Conservation (phyloP, 192 early-diverging fungal genomes). For the Blastocladiella britannica region DNA sequence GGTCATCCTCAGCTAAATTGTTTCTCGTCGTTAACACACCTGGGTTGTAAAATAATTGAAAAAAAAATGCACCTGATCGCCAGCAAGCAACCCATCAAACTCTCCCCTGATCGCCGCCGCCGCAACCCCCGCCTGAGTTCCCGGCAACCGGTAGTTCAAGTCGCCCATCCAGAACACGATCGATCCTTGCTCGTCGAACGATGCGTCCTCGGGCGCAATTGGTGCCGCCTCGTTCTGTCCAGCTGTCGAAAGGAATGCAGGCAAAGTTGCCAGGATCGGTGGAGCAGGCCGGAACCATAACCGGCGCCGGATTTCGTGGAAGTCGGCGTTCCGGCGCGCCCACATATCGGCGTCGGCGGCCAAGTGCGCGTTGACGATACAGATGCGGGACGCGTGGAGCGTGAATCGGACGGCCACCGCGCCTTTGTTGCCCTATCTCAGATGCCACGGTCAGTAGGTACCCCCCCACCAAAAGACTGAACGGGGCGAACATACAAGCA, state of each 20-base stretch:
- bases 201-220: slow-evolving; percentile 43
- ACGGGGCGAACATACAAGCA: not conserved
- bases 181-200: not conserved
- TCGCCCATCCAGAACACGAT: slow-evolving; percentile 70
- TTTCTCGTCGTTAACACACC: no score
- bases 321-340: slow-evolving; percentile 77
- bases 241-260: not conserved
- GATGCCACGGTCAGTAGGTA: not conserved
- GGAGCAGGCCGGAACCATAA: slow-evolving; percentile 26
- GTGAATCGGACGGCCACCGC: slow-evolving; percentile 61
- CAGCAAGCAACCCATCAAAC: slow-evolving; percentile 37
- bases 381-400: slow-evolving; percentile 55
- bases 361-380: slow-evolving; percentile 77
- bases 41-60: not conserved
- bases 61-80: slow-evolving; percentile 47
- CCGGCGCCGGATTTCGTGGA: slow-evolving; percentile 55
- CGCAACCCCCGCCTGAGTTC: slow-evolving; percentile 41
- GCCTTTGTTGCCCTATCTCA: slow-evolving; percentile 85
- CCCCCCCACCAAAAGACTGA: not conserved
- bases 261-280: not conserved
- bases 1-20: slow-evolving; percentile 34
- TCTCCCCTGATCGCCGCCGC: slow-evolving; percentile 27
- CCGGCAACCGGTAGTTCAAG: slow-evolving; percentile 72
- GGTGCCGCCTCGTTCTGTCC: slow-evolving; percentile 10
- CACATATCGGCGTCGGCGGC: slow-evolving; percentile 60